Evolutionary conservation across 345 rosid genomes (phyloP).

Genomic region (Salix koriyanagi): DNA sequence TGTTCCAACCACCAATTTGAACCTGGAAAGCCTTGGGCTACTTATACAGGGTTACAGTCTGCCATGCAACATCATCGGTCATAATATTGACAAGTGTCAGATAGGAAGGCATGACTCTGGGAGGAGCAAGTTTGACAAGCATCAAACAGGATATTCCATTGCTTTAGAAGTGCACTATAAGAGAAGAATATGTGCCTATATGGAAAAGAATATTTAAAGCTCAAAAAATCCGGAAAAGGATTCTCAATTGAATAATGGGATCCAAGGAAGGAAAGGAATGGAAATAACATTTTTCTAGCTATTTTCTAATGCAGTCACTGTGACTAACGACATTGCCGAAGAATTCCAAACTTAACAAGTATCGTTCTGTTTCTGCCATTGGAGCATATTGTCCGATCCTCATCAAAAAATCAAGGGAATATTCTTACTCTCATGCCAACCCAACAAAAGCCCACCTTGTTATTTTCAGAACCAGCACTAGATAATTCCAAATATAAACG

Average conservation of each 20-base stretch:
- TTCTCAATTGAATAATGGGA: background rate
- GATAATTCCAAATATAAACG: conserved; percentile 21
- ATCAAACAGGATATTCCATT: background rate
- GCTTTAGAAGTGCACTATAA: background rate
- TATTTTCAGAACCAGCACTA: conserved; percentile 17
- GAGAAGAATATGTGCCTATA: background rate
- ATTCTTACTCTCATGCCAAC: conserved; percentile 26
- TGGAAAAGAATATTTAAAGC: background rate
- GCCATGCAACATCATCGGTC: background rate
- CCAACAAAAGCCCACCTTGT: conserved; percentile 19
- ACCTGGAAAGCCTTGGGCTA: background rate
- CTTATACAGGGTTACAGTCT: background rate
- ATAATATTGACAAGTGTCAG: background rate
- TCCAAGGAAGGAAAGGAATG: conserved; percentile 1
- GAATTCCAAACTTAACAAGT: background rate
- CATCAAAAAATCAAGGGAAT: conserved; percentile 20
- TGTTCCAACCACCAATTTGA: background rate
- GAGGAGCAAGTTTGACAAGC: background rate
- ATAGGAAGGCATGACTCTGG: background rate
- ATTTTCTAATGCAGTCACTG: background rate
- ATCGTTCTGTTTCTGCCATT: conserved; percentile 6
- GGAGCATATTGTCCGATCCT: background rate
- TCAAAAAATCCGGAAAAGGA: background rate
- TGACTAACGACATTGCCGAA: background rate
- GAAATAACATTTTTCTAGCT: background rate